Base-by-base conservation (phyloP, 768 basidiomycete species). In the Cystofilobasidium capitatum region DNA sequence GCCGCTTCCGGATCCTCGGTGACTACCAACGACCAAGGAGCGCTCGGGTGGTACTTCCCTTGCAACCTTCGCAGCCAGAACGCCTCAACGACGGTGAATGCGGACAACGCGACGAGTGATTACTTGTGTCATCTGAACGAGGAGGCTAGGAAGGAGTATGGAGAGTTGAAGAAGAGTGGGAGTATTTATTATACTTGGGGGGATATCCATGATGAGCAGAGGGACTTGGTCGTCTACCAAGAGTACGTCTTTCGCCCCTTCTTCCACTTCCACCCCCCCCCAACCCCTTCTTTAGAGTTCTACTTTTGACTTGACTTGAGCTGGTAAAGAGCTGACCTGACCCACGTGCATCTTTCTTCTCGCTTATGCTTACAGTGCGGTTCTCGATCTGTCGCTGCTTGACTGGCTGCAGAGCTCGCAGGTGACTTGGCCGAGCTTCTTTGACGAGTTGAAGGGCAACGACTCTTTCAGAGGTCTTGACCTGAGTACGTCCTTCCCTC, bases 151-250 rank as follows among this genome's bases (percentile, higher is more conserved):
- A 75, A 76, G 4, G 72, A 78, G n/a, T 74, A 75, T 14, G 74
- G 87, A 71, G 71, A 70, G 6, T 80, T 66, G 24, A 24, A 17
- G 1, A 55, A 59, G 58, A 54, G 73, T 62, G 94, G 94, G 87
- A 94, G 76, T 90, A 33, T 98, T 44, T 98, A 89, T 77, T 96
- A 89, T 74, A 87, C 86, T 1, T 98, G 96, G 96, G 83, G 87
- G 63, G 88, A 94, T 76, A 81, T 99, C 54, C 77, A 78, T 66
- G 83, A 86, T 71, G 42, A 82, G 4, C 74, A 78, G 26, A 83
- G 91, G 13, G 96, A 94, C 76, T 77, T 98, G 36, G 94, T 88
- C n/a, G 92, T 98, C 13, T 94, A 85, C 73, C 89, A 94, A 80
- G 86, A 86, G 91, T 96, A 74, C 76, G 92, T 83, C 22, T 13